Evolutionary conservation across 768 basidiomycete genomes (phyloP), one percentile per base, ranked within the genome.

Genomic region (Boletus fagicola): DNA sequence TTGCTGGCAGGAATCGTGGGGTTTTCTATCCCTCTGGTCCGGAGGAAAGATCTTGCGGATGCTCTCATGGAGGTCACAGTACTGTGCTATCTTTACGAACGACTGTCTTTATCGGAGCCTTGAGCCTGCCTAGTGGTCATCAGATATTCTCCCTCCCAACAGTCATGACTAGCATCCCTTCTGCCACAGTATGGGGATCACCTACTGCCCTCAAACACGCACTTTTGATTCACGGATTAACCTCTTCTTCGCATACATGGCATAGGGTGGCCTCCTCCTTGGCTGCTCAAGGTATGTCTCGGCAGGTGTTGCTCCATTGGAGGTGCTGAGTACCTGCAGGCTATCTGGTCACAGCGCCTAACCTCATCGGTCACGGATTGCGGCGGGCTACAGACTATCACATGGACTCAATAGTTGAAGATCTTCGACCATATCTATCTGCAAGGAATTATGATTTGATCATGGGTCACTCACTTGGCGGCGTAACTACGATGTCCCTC

Each of bases 391-490:
- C 47, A 15, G 47, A 48, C 20, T 48, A 48, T 33, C 47, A 48
- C 31, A 48, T 48, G 35, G 31, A 51, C 35, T 42, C 49, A 8
- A 51, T 65, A 13, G 48, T 46, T 12, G 47, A 63, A 44, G 65
- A 66, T 18, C 57, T 61, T 18, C 53, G 30, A 22, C 53, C 56
- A 10, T 63, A 63, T 42, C 54, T 65, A 18, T 42, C 47, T 38
- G 30, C 47, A 7, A 48, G 47, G 31, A 36, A 49, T 26, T 26
- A 58, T 35, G 65, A 67, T 26, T 28, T 67, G 53, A 54, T 64
- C 56, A 52, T 66, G 2, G 65, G 58, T 31, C 65, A 59, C 42
- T 67, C 59, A 9, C 53, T 66, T 12, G 65, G 65, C 33, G 56
- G 49, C 35, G 22, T 58, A n/a, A 53, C 63, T 3, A 12, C 28